phyloP scores from a whole-genome alignment of 2,329 filamentous ascomycete genomes.

The Alternaria triticimaculans region DNA sequence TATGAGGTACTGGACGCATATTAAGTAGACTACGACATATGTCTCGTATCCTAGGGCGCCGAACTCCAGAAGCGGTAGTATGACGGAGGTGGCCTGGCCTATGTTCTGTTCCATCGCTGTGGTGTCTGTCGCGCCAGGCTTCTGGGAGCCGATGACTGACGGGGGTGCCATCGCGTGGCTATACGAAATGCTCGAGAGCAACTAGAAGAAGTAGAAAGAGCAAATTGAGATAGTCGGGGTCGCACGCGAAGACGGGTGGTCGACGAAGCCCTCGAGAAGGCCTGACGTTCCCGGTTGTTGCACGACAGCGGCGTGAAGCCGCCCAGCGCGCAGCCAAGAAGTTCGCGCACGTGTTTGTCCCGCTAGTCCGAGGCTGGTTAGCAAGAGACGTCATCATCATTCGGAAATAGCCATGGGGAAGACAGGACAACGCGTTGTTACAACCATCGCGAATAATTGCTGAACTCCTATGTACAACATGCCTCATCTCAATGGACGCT shows the following conservation, averaged over 20 bases:
- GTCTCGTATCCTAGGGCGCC: slow-evolving; percentile 72
- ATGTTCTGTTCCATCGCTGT: slow-evolving; percentile 42
- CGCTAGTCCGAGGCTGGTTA: neutral
- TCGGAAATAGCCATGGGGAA: neutral
- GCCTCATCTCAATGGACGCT: neutral
- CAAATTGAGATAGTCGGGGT: neutral
- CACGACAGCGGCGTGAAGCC: slow-evolving; percentile 6
- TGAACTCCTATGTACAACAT: neutral
- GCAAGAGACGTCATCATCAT: neutral
- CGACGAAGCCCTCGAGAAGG: slow-evolving; percentile 3
- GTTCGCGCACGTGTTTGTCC: neutral
- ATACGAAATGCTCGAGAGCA: neutral
- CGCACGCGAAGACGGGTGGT: slow-evolving; percentile 6
- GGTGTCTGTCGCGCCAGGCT: slow-evolving; percentile 28
- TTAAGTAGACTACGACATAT: slow-evolving; percentile 69
- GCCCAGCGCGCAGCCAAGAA: neutral
- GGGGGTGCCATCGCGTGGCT: slow-evolving; percentile 26
- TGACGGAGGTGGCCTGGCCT: slow-evolving; percentile 66
- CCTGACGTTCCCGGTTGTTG: slow-evolving; percentile 3
- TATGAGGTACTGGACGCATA: slow-evolving; percentile 74
- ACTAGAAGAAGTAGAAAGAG: neutral
- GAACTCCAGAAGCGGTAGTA: slow-evolving; percentile 74
- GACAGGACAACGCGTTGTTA: neutral
- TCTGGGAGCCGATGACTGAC: slow-evolving; percentile 28
- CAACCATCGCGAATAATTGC: neutral